Evolutionary conservation across 2,329 filamentous ascomycete genomes (phyloP).

Genomic region (Ustulina deusta): DNA sequence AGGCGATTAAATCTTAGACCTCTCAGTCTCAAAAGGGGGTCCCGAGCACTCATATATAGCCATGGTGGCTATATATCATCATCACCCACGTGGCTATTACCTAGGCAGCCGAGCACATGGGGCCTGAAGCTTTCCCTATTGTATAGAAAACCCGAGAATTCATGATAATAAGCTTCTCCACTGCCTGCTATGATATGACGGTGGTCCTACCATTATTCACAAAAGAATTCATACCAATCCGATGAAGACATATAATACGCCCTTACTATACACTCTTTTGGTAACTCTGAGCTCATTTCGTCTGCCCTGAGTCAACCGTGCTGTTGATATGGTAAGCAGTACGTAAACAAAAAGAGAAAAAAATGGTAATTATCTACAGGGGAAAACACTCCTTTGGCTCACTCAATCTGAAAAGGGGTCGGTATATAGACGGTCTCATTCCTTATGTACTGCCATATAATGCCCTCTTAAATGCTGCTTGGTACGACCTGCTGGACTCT

Average conservation of each 20-base stretch:
- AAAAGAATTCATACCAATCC: not conserved
- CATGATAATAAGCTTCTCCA: not conserved
- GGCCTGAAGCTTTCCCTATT: not conserved
- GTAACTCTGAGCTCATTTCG: not conserved
- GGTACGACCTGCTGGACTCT: not conserved
- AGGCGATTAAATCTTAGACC: not conserved
- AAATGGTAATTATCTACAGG: too few species aligned
- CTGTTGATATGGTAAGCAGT: not conserved
- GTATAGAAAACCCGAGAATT: not conserved
- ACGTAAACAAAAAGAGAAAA: not conserved
- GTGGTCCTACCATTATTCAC: too few species aligned
- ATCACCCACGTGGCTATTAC: not conserved
- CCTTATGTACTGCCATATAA: not conserved
- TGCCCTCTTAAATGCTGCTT: not conserved
- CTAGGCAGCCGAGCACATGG: not conserved
- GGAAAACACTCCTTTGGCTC: not conserved
- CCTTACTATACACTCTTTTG: not conserved
- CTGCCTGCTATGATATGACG: not conserved
- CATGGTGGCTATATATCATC: conserved; percentile 12
- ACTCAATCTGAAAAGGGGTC: not conserved
- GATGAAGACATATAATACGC: too few species aligned
- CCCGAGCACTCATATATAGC: conserved; percentile 4
- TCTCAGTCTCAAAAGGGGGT: not conserved
- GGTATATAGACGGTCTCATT: not conserved
- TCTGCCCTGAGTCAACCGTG: not conserved